A percentile compares a stretch with the other conserved stretches of the same genome.
phyloP scores from a whole-genome alignment of 2,329 filamentous ascomycete species.

The Exophiala oligosperma region DNA sequence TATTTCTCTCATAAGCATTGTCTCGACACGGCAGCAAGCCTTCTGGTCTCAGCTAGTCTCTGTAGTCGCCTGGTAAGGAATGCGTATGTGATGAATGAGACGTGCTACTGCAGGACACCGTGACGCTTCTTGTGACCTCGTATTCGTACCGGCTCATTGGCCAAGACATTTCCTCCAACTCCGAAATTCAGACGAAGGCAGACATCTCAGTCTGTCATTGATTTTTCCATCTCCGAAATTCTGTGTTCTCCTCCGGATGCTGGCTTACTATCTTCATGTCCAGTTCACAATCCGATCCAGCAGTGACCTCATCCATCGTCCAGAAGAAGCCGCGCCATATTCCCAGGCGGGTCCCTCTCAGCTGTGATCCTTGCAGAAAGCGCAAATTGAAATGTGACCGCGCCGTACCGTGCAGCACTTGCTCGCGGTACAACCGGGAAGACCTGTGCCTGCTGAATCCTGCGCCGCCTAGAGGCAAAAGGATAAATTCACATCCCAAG shows the following conservation, averaged over 20 bases:
- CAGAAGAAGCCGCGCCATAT: constrained; percentile 1
- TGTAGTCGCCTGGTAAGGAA: too few relatives aligned
- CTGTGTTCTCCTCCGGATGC: not conserved
- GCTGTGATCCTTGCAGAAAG: constrained; percentile 34
- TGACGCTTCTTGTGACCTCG: too few relatives aligned
- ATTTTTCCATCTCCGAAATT: too few relatives aligned
- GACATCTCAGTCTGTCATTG: too few relatives aligned
- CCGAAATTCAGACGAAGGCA: not conserved
- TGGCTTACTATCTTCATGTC: not conserved
- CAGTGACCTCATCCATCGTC: not conserved
- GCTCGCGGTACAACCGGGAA: constrained; percentile 34
- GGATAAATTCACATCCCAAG: too few relatives aligned
- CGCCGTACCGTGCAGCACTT: constrained; percentile 35
- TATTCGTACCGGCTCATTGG: too few relatives aligned
- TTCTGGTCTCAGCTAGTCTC: too few relatives aligned
- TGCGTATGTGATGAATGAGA: too few relatives aligned
- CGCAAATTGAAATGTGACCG: constrained; percentile 38
- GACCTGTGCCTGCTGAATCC: constrained; percentile 35
- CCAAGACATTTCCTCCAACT: not conserved
- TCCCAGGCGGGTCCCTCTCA: constrained; percentile 28
- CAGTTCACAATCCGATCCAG: not conserved
- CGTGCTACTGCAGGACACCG: too few relatives aligned
- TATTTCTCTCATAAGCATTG: not conserved
- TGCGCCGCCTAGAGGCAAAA: constrained; percentile 20
- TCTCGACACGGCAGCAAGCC: not conserved